These are phyloP conservation scores for Poteriospumella lacustris DNA, from an alignment of 108 stramenopile species.

Conservation along the genomic window DNA sequence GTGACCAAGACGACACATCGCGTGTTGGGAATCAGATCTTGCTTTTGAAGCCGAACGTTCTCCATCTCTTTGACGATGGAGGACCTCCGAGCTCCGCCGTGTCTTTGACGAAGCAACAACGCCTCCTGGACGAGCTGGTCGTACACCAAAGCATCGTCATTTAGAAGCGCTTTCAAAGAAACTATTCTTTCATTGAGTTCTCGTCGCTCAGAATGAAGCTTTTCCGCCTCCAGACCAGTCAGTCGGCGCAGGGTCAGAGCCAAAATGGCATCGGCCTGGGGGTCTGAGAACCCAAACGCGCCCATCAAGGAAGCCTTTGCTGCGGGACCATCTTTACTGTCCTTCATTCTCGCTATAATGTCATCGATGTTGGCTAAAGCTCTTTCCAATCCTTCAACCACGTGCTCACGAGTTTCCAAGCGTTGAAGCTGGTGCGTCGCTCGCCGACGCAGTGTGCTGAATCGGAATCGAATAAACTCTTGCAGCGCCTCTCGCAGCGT, in stretches of 20 bases:
- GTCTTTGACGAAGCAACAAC: constrained; percentile 60
- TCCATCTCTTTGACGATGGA: constrained; percentile 71
- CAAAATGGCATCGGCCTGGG: constrained; percentile 71
- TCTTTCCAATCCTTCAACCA: constrained; percentile 77
- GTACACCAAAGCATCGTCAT: constrained; percentile 64
- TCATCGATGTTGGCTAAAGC: constrained; percentile 71
- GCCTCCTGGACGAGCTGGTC: constrained; percentile 73
- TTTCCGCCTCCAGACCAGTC: constrained; percentile 74
- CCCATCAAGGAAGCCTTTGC: constrained; percentile 65
- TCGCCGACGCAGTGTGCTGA: constrained; percentile 77
- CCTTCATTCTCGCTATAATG: constrained; percentile 75
- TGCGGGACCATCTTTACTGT: constrained; percentile 60
- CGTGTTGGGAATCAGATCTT: constrained; percentile 77
- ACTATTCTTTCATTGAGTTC: constrained; percentile 54
- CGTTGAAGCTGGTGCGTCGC: constrained; percentile 66
- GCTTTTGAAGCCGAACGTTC: too few relatives aligned
- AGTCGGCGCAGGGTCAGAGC: constrained; percentile 79
- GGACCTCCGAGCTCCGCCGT: constrained; percentile 71
- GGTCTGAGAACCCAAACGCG: background rate
- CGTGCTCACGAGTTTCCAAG: constrained; percentile 72
- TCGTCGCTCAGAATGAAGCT: constrained; percentile 66
- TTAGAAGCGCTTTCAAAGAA: constrained; percentile 55
- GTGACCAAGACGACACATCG: constrained; percentile 24
- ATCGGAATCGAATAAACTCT: constrained; percentile 82
- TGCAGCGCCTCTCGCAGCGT: constrained; percentile 75